Evolutionary conservation across 306 rosid genomes (phyloP).

Genomic region (Rosa lucieae): DNA sequence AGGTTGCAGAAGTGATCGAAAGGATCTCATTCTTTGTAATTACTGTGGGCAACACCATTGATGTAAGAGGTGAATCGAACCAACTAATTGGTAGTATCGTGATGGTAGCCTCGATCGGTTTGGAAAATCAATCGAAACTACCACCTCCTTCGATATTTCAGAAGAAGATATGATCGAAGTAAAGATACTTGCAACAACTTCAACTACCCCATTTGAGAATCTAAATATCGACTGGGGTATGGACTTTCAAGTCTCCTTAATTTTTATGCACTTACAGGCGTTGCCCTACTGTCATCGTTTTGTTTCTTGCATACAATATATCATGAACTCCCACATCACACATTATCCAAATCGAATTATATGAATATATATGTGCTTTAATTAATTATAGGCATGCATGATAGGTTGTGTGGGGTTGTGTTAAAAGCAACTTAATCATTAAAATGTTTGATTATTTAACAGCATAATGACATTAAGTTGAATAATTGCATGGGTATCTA

Average conservation of each 20-base stretch:
- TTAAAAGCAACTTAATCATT: background rate
- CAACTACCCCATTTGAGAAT: background rate
- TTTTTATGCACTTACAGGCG: background rate
- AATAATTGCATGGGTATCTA: background rate
- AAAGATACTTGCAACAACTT: slow-evolving; percentile 3
- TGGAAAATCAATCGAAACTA: background rate
- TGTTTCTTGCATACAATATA: background rate
- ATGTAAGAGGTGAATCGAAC: background rate
- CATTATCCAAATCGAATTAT: background rate
- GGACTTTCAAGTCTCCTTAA: background rate
- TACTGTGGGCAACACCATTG: background rate
- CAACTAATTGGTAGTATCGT: background rate
- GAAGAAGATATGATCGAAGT: background rate
- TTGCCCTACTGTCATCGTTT: background rate
- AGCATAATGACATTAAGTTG: background rate
- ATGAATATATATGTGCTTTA: background rate
- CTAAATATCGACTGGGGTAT: background rate
- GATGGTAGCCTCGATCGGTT: background rate
- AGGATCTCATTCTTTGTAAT: background rate
- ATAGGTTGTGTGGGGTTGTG: background rate
- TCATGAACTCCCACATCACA: background rate
- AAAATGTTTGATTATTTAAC: background rate
- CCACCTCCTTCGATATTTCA: background rate
- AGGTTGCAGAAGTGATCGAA: background rate
- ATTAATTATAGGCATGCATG: background rate